phyloP scores from a whole-genome alignment of 139 green algal species.

The Tetratostichococcus sp. region DNA sequence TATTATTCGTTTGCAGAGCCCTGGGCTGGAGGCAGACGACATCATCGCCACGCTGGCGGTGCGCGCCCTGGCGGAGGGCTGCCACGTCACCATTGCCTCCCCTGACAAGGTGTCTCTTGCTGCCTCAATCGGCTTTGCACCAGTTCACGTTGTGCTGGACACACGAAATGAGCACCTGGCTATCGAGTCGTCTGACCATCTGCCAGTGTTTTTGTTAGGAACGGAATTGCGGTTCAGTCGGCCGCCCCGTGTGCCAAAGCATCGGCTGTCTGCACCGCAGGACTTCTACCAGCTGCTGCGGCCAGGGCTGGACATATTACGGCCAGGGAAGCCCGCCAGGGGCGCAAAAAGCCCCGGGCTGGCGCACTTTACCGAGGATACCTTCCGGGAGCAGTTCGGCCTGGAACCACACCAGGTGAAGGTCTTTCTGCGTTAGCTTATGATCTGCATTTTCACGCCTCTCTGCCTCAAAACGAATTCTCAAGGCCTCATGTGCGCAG shows the following conservation, averaged over 20 bases:
- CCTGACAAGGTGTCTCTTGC: slow-evolving; percentile 47
- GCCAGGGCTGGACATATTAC: slow-evolving; percentile 48
- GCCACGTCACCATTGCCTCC: slow-evolving; percentile 53
- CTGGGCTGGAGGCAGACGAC: slow-evolving; percentile 71
- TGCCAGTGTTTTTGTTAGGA: no score
- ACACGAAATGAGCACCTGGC: no score
- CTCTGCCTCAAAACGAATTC: no score
- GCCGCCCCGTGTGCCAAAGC: no score
- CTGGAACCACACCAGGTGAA: slow-evolving; percentile 31
- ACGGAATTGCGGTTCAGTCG: no score
- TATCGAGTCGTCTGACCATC: no score
- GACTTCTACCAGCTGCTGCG: slow-evolving; percentile 70
- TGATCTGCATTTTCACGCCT: no score
- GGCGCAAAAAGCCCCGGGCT: slow-evolving; percentile 18
- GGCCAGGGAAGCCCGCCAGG: slow-evolving; percentile 33
- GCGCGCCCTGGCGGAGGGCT: slow-evolving; percentile 23
- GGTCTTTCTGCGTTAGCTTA: neutral
- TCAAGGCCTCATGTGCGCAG: no score
- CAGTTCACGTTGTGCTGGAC: no score
- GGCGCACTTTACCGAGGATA: slow-evolving; percentile 29
- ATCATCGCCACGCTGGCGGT: slow-evolving; percentile 54
- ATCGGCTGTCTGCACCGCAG: no score
- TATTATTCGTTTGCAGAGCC: neutral
- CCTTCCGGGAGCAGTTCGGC: slow-evolving; percentile 22
- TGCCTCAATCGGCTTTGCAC: no score